Evolutionary conservation across 2,329 filamentous ascomycete genomes (phyloP).

Genomic region (Allantophomopsis lycopodina): DNA sequence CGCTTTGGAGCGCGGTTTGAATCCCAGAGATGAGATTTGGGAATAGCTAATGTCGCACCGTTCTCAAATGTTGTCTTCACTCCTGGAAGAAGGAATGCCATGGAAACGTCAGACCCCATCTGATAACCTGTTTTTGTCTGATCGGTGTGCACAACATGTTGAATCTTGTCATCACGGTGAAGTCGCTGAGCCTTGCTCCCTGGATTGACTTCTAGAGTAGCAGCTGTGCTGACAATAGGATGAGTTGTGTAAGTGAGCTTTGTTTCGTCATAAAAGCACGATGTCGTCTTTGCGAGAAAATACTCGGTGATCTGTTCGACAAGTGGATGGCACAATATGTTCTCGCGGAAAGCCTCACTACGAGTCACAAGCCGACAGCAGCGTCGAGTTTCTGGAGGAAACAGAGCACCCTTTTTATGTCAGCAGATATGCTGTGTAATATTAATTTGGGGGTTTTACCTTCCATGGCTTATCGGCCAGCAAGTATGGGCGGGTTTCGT

Average conservation of each 20-base stretch:
- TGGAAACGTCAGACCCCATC: conserved; percentile 14
- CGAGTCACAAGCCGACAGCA: conserved; percentile 9
- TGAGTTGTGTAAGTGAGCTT: conserved; percentile 12
- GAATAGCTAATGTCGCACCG: conserved; percentile 26
- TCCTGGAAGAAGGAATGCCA: conserved; percentile 23
- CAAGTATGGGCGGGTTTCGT: conserved; percentile 8
- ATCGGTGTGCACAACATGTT: not conserved
- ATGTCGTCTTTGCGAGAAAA: conserved; percentile 15
- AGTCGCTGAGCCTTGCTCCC: conserved; percentile 24
- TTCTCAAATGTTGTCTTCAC: conserved; percentile 26
- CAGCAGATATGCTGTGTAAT: not conserved
- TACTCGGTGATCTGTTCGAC: conserved; percentile 7
- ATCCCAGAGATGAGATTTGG: conserved; percentile 25
- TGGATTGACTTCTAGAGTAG: conserved; percentile 24
- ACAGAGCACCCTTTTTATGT: conserved; percentile 4
- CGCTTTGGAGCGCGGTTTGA: conserved; percentile 21
- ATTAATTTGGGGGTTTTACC: conserved; percentile 1
- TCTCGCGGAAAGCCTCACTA: conserved; percentile 6
- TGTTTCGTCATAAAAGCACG: conserved; percentile 14
- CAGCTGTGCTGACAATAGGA: conserved; percentile 22
- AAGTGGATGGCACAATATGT: conserved; percentile 9
- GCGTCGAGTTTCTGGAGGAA: conserved; percentile 11
- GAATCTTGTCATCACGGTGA: conserved; percentile 20
- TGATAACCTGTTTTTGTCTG: not conserved
- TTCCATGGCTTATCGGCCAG: conserved; percentile 12